Evolutionary conservation across 306 rosid genomes (phyloP).

Genomic region (Dalbergia cultrata): DNA sequence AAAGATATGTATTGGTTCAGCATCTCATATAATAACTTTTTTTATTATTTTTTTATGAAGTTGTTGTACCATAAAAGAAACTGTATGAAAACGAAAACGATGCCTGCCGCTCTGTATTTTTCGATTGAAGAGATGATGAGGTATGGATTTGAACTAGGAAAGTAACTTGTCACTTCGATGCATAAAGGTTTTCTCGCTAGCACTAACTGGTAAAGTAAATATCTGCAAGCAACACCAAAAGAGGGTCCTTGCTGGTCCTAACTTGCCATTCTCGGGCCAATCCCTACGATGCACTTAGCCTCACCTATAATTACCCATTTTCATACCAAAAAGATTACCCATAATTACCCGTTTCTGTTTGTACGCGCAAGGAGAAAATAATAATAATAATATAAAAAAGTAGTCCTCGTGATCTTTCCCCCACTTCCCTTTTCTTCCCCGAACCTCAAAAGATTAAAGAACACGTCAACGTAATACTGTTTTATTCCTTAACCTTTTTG

Average conservation of each 20-base stretch:
- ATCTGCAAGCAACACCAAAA: slow-evolving; percentile 8
- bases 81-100: slow-evolving; percentile 1
- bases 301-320: slow-evolving; percentile 39
- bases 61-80: neutral
- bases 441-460: neutral
- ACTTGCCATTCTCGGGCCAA: slow-evolving; percentile 32
- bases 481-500: slow-evolving; percentile 3
- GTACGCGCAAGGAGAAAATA: neutral
- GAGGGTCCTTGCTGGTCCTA: slow-evolving; percentile 6
- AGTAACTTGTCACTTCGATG: slow-evolving; percentile 43
- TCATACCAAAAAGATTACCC: neutral
- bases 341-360: slow-evolving; percentile 25
- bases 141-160: slow-evolving; percentile 16
- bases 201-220: slow-evolving; percentile 28
- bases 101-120: neutral
- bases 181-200: slow-evolving; percentile 5
- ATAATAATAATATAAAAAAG: no score
- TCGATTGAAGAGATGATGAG: slow-evolving; percentile 19
- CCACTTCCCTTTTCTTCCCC: neutral
- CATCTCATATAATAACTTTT: no score
- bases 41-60: no score
- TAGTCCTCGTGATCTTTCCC: neutral
- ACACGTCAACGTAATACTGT: slow-evolving; percentile 9
- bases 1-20: no score
- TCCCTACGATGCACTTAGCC: slow-evolving; percentile 27